phyloP scores from a whole-genome alignment of 495 filamentous ascomycete species.

The Hypoxylon fragiforme region DNA sequence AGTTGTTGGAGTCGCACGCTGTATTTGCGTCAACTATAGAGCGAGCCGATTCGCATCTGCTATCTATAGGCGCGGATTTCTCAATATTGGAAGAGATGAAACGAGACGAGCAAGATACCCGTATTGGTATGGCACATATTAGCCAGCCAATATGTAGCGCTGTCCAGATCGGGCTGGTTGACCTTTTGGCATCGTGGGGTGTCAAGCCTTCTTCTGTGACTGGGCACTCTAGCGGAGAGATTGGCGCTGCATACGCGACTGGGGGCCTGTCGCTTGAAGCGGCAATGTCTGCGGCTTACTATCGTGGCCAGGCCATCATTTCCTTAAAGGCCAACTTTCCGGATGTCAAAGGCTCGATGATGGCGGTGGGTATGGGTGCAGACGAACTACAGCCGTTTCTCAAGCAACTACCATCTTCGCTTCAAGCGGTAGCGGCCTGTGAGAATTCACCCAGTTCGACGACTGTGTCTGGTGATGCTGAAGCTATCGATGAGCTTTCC shows the following conservation, averaged over 20 bases:
- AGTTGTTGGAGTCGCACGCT: slow-evolving; percentile 48
- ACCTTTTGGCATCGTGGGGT: slow-evolving; percentile 56
- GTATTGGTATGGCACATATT: slow-evolving; percentile 49
- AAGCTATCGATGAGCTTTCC: slow-evolving; percentile 54
- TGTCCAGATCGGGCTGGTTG: slow-evolving; percentile 56
- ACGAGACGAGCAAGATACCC: slow-evolving; percentile 43
- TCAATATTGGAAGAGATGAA: slow-evolving; percentile 39
- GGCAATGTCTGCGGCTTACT: slow-evolving; percentile 57
- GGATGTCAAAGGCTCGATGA: slow-evolving; percentile 49
- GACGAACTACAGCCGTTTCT: slow-evolving; percentile 46
- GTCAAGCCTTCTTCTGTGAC: slow-evolving; percentile 56
- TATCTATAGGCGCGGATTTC: slow-evolving; percentile 41
- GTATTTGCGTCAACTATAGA: slow-evolving; percentile 40
- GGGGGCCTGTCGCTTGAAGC: slow-evolving; percentile 51
- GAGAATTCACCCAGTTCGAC: slow-evolving; percentile 63
- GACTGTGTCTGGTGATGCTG: slow-evolving; percentile 61
- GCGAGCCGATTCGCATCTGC: slow-evolving; percentile 36
- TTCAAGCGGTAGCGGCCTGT: slow-evolving; percentile 45
- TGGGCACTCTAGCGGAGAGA: slow-evolving; percentile 67
- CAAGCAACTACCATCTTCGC: slow-evolving; percentile 29
- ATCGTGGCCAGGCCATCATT: slow-evolving; percentile 45
- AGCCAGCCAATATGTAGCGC: slow-evolving; percentile 55
- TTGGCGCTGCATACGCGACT: slow-evolving; percentile 54
- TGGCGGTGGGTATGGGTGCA: slow-evolving; percentile 54
- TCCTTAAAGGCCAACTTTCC: slow-evolving; percentile 36